A percentile compares a stretch with the other conserved stretches of the same genome.
Conservation (phyloP, 2,329 filamentous ascomycete species). For the Botryotinia narcissicola region DNA sequence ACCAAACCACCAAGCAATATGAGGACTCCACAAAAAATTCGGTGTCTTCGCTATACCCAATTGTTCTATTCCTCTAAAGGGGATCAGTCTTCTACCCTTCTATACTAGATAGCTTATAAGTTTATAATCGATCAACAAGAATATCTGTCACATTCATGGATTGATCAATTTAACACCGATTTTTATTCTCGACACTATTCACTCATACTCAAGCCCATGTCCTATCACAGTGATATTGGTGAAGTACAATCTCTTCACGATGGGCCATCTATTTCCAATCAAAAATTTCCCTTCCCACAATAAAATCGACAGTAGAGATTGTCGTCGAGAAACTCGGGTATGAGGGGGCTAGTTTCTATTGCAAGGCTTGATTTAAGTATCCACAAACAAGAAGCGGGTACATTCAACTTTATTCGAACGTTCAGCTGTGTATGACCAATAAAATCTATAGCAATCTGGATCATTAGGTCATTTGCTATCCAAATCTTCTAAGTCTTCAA, state of each 20-base stretch:
- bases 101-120: background rate
- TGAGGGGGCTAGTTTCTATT: too few relatives aligned
- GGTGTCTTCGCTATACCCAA: background rate
- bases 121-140: background rate
- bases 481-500: background rate
- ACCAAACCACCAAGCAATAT: background rate
- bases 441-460: background rate
- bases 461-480: background rate
- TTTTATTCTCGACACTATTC: background rate
- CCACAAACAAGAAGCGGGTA: background rate
- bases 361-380: background rate
- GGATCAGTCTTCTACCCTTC: background rate
- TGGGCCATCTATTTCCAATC: background rate
- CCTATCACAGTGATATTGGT: background rate
- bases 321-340: background rate
- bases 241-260: background rate
- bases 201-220: background rate
- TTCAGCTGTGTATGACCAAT: background rate
- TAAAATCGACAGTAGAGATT: background rate
- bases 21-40: background rate
- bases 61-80: background rate
- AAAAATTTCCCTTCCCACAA: background rate
- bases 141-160: background rate
- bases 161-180: background rate
- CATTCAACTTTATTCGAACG: background rate